Evolutionary conservation across 352 stramenopile species (phyloP), one percentile per base, ranked within the genome.

Genomic region (Vaucheria bursata): DNA sequence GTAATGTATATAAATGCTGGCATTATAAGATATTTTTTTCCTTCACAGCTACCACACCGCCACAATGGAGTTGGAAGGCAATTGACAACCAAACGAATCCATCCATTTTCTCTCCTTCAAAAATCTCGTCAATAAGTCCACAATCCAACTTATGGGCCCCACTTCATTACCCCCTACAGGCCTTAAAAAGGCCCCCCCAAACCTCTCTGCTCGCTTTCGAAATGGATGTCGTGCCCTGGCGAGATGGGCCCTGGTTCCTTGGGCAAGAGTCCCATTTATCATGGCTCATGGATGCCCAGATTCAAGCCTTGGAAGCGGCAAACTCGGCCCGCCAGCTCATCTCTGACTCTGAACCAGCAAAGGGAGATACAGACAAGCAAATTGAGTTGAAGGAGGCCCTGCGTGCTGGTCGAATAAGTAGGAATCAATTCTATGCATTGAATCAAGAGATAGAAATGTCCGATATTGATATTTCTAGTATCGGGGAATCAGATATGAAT

Each of bases 211-310:
- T 80, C 6, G 73, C 72, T n/a, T 83, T 78, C 40, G 78, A 83
- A 45, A 83, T 83, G 78, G 78, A 83, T 40, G 72, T 68, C 0
- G 78, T 79, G 12, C 25, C 71, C 35, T 83, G 78, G 78, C 45
- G 69, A 25, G 72, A 77, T n/a, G 78, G 78, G 25, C 78, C 78
- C 18, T 67, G 77, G 64, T 8, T 25, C 1, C 78, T 74, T 7
- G 73, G 73, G 6, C 50, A 7, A 29, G 78, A 81, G 38, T 34
- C 39, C 33, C 49, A 64, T 7, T 50, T 67, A 8, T 52, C 31
- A n/a, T 83, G 78, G 78, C 78, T 75, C 6, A 18, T 29, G 1
- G 25, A 18, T 38, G 71, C 73, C 12, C 72, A 77, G 1, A 18
- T 18, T 12, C 31, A 70, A 31, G 40, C 72, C 5, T 34, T 70